Percentiles rank a stretch among this genome's conserved stretches.
Conservation (phyloP, 192 early-diverging fungal genomes). For the Entophlyctis helioformis region DNA sequence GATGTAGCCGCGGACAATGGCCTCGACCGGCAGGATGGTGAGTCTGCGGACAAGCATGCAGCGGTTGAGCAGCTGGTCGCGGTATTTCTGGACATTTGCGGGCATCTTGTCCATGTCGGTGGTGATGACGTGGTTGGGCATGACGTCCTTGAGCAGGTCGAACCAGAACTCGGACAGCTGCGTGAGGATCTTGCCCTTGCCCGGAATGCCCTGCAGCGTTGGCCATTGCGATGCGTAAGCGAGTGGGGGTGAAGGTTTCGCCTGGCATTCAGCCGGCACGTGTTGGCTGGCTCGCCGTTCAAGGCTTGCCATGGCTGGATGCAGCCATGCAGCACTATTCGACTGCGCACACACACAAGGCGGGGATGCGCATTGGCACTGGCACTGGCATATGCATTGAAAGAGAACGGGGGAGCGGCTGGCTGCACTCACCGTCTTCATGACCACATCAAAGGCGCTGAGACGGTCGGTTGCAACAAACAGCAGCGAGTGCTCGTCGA, state of each 20-base stretch:
- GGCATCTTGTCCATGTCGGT: slow-evolving; percentile 91
- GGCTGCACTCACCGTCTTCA: slow-evolving; percentile 70
- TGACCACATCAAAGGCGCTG: slow-evolving; percentile 96
- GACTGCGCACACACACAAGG: neutral
- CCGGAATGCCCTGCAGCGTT: slow-evolving; percentile 73
- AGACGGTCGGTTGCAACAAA: slow-evolving; percentile 98
- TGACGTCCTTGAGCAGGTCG: slow-evolving; percentile 67
- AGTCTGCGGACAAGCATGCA: slow-evolving; percentile 87
- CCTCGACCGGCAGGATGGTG: slow-evolving; percentile 88
- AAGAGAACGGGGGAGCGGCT: too few relatives aligned
- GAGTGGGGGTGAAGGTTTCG: too few relatives aligned
- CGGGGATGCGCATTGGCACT: too few relatives aligned
- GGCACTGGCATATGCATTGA: too few relatives aligned
- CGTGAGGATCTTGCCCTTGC: slow-evolving; percentile 96
- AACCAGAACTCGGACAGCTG: slow-evolving; percentile 97
- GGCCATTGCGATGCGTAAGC: too few relatives aligned
- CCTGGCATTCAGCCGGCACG: too few relatives aligned
- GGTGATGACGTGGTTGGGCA: slow-evolving; percentile 96
- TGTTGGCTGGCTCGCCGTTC: too few relatives aligned
- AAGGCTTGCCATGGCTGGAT: too few relatives aligned
- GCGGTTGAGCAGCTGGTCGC: slow-evolving; percentile 75
- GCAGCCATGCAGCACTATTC: too few relatives aligned
- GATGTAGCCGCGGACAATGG: slow-evolving; percentile 97
- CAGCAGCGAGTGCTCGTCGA: slow-evolving; percentile 74
- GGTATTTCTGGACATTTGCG: slow-evolving; percentile 71